phyloP scores from a whole-genome alignment of 768 basidiomycete species.

The Polyporus arcularius region DNA sequence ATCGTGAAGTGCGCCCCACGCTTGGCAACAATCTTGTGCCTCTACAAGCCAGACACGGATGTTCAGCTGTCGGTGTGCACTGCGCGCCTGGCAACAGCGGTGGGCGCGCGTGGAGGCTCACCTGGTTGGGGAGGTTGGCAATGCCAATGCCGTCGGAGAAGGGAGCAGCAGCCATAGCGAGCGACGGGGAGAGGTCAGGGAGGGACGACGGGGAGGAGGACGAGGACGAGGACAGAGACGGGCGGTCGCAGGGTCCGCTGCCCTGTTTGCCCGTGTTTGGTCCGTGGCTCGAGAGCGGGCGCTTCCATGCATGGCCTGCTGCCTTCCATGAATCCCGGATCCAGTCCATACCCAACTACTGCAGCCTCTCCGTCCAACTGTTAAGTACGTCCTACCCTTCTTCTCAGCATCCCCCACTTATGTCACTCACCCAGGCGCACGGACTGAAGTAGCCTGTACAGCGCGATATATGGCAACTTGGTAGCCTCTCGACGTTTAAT shows the following conservation, averaged over 20 bases:
- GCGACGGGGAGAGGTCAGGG: background rate
- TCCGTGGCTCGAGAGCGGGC: slow-evolving; percentile 15
- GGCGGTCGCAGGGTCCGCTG: slow-evolving; percentile 10
- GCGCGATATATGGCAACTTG: too few relatives aligned
- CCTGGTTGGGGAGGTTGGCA: slow-evolving; percentile 98
- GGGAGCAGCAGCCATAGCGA: slow-evolving; percentile 19
- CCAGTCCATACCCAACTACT: too few relatives aligned
- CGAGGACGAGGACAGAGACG: background rate
- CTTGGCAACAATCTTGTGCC: slow-evolving; percentile 99
- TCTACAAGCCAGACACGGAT: slow-evolving; percentile 45
- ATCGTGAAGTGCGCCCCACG: slow-evolving; percentile 97
- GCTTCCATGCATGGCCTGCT: background rate
- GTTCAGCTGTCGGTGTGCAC: slow-evolving; percentile 8
- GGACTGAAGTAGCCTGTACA: too few relatives aligned
- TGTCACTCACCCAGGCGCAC: too few relatives aligned
- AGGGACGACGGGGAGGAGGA: background rate
- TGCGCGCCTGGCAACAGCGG: background rate
- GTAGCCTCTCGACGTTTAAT: too few relatives aligned
- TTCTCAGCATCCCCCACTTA: too few relatives aligned
- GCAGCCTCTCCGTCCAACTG: too few relatives aligned
- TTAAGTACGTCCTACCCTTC: too few relatives aligned
- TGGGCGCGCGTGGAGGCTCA: slow-evolving; percentile 34
- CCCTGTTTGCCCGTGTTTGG: slow-evolving; percentile 8
- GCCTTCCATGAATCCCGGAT: background rate
- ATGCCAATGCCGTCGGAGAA: slow-evolving; percentile 83